Evolutionary conservation across 2,329 filamentous ascomycete species (phyloP).

Genomic region (Diaporthe citrichinensis): DNA sequence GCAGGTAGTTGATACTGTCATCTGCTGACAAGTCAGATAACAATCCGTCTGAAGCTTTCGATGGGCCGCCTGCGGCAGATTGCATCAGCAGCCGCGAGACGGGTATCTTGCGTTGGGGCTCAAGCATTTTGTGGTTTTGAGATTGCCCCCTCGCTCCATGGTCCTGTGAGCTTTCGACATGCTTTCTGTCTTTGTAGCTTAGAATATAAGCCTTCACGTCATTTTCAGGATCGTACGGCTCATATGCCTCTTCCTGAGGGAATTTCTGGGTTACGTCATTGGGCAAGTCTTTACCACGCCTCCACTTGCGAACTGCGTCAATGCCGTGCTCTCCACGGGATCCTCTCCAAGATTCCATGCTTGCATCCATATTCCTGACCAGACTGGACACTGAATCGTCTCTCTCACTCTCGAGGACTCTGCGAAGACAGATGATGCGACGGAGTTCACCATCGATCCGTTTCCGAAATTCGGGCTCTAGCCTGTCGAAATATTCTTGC

Average conservation of each 20-base stretch:
- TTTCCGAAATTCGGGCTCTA: not conserved
- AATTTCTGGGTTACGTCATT: not conserved
- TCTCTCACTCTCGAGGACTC: not conserved
- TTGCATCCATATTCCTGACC: not conserved
- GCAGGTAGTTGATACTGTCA: not conserved
- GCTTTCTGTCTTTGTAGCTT: not conserved
- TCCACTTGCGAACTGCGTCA: not conserved
- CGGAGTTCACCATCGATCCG: not conserved
- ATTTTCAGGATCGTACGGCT: not conserved
- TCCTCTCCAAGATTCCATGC: not conserved
- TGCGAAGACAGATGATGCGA: not conserved
- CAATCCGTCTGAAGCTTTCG: not conserved
- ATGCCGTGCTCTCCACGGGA: too few relatives aligned
- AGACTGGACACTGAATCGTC: not conserved
- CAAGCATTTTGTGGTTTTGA: not conserved
- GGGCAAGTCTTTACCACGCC: not conserved
- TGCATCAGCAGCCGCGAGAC: not conserved
- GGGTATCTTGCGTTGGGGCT: not conserved
- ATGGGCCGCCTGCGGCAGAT: not conserved
- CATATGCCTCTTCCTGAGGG: not conserved
- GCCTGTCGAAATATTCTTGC: not conserved
- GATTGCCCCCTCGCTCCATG: not conserved
- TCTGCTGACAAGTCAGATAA: not conserved
- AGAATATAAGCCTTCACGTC: constrained; percentile 5
- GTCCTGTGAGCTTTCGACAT: not conserved